phyloP scores from a whole-genome alignment of 2,329 filamentous ascomycete species.

The Hymenoscyphus salicellus region DNA sequence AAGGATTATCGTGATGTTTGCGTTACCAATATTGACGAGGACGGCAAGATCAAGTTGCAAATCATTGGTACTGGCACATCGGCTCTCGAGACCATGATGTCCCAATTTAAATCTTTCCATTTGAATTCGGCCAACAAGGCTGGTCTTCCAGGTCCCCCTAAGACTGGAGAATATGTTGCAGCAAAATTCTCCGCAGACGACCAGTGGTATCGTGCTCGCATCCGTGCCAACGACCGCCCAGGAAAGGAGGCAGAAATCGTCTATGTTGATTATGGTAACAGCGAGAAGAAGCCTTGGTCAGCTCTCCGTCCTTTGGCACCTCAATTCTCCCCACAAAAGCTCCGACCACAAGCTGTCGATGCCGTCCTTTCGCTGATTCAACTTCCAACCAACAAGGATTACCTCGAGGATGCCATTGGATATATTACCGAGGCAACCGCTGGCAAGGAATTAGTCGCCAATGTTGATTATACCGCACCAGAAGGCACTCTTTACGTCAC shows the following conservation, averaged over 20 bases:
- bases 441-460: constrained; percentile 77
- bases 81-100: constrained; percentile 84
- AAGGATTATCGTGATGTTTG: constrained; percentile 92
- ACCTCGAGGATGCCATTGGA: constrained; percentile 73
- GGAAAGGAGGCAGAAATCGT: constrained; percentile 85
- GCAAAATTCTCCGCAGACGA: constrained; percentile 86
- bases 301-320: constrained; percentile 77
- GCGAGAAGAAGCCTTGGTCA: constrained; percentile 81
- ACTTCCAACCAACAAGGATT: constrained; percentile 77
- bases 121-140: constrained; percentile 76
- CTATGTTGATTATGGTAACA: constrained; percentile 96
- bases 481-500: constrained; percentile 85
- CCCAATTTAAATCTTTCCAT: constrained; percentile 86
- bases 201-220: constrained; percentile 90
- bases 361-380: constrained; percentile 86
- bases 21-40: constrained; percentile 83
- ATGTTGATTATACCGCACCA: constrained; percentile 81
- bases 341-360: constrained; percentile 84
- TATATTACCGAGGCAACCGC: constrained; percentile 74
- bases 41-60: constrained; percentile 84
- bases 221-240: constrained; percentile 88
- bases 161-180: constrained; percentile 86
- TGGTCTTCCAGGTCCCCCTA: constrained; percentile 71
- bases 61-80: constrained; percentile 83
- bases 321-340: constrained; percentile 76